Evolutionary conservation across 202 grass and related monocot species (phyloP).

Genomic region (Alloteropsis angusta): DNA sequence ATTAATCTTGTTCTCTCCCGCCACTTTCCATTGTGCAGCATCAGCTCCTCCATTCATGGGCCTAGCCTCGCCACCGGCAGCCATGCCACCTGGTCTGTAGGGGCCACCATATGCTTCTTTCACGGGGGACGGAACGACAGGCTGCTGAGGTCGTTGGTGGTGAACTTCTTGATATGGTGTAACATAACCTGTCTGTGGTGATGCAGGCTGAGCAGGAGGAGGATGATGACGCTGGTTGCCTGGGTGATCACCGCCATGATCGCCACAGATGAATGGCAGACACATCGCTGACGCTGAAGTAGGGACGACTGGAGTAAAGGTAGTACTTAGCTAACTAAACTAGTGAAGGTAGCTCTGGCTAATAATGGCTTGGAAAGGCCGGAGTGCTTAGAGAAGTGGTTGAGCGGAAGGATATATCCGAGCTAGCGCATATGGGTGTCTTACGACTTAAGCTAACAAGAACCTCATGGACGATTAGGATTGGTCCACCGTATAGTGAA

Average conservation of each 20-base stretch:
- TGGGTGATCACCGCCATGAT: no score
- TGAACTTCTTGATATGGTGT: no score
- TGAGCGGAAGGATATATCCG: background rate
- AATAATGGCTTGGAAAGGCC: no score
- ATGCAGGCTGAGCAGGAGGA: rapidly evolving
- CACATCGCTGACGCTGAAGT: conserved; percentile 10
- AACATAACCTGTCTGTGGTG: no score
- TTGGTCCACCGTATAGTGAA: background rate
- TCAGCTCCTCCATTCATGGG: no score
- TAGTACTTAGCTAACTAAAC: no score
- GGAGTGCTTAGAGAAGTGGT: background rate
- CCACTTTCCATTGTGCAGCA: background rate
- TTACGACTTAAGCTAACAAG: background rate
- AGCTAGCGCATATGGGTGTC: background rate
- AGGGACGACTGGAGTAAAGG: background rate
- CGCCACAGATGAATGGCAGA: no score
- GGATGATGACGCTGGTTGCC: background rate
- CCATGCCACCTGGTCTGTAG: background rate
- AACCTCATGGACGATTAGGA: background rate
- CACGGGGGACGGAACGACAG: background rate
- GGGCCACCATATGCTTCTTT: background rate
- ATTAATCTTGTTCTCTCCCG: background rate
- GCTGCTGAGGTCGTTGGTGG: no score
- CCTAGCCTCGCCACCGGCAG: background rate
- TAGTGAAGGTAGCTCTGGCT: background rate